Evolutionary conservation across 2,329 filamentous ascomycete genomes (phyloP), one percentile per base, ranked within the genome.

Genomic region (Clarireedia monteithiana): DNA sequence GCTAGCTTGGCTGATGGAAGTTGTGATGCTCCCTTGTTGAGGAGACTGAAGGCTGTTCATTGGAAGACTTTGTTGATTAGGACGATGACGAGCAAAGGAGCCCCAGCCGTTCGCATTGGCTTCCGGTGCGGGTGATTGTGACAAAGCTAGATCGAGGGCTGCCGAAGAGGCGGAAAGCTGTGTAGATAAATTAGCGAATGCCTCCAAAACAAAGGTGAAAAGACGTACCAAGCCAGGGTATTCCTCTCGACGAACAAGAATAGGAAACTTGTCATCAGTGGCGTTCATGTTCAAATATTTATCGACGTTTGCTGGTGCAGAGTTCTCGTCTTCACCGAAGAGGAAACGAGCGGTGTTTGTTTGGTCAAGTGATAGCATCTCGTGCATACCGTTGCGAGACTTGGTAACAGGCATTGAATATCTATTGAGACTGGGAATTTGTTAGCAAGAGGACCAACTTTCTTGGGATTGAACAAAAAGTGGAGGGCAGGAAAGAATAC

Each of bases 361-460:
- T 63, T 89, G 86, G 60, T 94, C 91, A 56, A 95, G 75, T 40
- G 81, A 81, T 57, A 56, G 27, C 64, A 84, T 78, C 62, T 85
- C 84, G 67, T 86, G 84, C 64, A 84, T 74, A 60, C 85, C 81
- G 62, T 78, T 83, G 62, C 86, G 82, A 62, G 84, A 82, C 58
- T 81, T 80, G 48, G 87, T 89, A 51, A 92, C 88, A 34, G 92
- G 92, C 88, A 96, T 91, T 4, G 92, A 96, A 72, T 95, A 95
- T 62, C 92, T 87, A 70, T 96, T 95, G 59, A 86, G 78, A 63
- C 89, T 95, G 64, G 64, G 61, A 56, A 60, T 58, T n/a, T 60
- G 59, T 65, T 58, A 60, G 59, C 54, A 54, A 60, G 47, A 48
- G 55, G 53, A 26, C 50, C 54, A 34, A 53, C 57, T 50, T 58